phyloP scores from a whole-genome alignment of 345 rosid genomes.

The Psidium friedrichsthalianum region DNA sequence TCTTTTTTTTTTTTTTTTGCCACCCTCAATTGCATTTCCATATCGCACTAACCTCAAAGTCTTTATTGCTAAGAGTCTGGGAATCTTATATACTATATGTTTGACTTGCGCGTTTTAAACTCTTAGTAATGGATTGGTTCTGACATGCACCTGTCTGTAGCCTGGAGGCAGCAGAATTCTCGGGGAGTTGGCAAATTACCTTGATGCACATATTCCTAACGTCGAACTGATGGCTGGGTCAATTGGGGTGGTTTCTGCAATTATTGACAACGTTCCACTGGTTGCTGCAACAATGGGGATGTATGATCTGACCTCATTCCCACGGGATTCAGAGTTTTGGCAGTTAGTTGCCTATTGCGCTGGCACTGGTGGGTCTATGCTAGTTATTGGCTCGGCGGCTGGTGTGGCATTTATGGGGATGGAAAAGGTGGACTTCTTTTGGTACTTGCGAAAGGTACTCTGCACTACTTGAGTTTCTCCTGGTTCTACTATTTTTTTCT shows the following conservation, averaged over 20 bases:
- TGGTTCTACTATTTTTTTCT: neutral
- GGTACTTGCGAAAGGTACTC: constrained; percentile 81
- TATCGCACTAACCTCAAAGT: neutral
- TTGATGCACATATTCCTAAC: constrained; percentile 69
- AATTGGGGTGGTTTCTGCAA: constrained; percentile 74
- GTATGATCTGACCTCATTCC: constrained; percentile 79
- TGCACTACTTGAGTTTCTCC: neutral
- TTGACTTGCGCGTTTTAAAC: neutral
- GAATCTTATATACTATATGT: neutral
- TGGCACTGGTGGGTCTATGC: constrained; percentile 96
- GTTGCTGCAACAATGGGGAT: constrained; percentile 98
- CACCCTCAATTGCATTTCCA: neutral
- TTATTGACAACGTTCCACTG: constrained; percentile 85
- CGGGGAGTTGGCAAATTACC: constrained; percentile 85
- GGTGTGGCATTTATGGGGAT: constrained; percentile 98
- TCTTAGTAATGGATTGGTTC: neutral
- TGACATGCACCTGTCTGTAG: constrained; percentile 18
- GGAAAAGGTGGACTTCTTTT: constrained; percentile 95
- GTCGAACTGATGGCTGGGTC: constrained; percentile 74
- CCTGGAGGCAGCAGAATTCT: constrained; percentile 90
- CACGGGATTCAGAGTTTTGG: constrained; percentile 88
- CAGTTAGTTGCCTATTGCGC: constrained; percentile 92
- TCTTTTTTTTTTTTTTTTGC: neutral
- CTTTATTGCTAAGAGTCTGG: neutral
- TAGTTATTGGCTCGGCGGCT: constrained; percentile 86